These are phyloP conservation scores for Neonectria magnoliae DNA, from an alignment of 2,329 filamentous ascomycete genomes.

Conservation along the genomic window DNA sequence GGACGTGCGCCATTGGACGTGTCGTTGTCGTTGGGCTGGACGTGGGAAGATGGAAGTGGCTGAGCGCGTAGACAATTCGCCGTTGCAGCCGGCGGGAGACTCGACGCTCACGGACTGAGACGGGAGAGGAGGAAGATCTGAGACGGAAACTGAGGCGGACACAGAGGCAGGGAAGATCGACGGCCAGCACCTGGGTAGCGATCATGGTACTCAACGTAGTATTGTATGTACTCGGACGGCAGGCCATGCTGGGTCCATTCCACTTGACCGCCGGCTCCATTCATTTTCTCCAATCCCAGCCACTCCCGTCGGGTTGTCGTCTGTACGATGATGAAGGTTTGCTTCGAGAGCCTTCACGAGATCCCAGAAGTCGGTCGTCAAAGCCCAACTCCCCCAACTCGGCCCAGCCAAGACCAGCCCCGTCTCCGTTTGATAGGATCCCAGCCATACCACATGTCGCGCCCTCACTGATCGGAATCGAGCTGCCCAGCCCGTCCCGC, in stretches of 20 bases:
- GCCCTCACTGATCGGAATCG: slow-evolving; percentile 27
- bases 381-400: slow-evolving; percentile 4
- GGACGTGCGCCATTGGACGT: no score
- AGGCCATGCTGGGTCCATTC: not conserved
- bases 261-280: not conserved
- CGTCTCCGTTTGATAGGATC: slow-evolving; percentile 40
- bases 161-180: not conserved
- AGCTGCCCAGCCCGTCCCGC: slow-evolving; percentile 25
- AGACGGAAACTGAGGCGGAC: no score
- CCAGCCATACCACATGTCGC: slow-evolving; percentile 41
- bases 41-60: not conserved
- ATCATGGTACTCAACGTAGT: not conserved
- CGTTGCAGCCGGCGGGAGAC: not conserved
- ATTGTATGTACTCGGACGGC: not conserved
- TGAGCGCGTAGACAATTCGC: not conserved
- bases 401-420: slow-evolving; percentile 25
- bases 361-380: not conserved
- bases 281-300: not conserved
- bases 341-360: not conserved
- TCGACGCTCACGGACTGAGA: not conserved
- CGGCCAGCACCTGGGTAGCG: not conserved
- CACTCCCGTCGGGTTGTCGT: not conserved
- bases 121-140: not conserved
- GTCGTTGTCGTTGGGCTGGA: no score
- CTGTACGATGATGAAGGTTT: not conserved